Conservation (phyloP, 768 basidiomycete genomes). For the Lanmaoa rubissima region DNA sequence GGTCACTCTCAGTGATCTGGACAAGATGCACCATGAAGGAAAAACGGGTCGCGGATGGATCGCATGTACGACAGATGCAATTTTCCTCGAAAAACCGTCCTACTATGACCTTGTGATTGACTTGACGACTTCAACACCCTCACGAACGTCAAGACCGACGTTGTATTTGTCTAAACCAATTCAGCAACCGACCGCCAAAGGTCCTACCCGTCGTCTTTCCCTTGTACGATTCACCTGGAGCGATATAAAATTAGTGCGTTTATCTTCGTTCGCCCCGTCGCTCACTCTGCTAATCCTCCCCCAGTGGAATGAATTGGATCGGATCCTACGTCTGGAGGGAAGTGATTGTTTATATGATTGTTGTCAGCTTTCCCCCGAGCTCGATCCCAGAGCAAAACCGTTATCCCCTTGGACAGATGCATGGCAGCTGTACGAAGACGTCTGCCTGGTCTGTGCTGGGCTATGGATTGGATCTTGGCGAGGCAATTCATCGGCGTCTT, state of each 20-base stretch:
- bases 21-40: conserved; percentile 55
- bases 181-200: conserved; percentile 34
- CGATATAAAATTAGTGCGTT: conserved; percentile 67
- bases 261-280: background rate
- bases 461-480: conserved; percentile 76
- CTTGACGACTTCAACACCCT: conserved; percentile 63
- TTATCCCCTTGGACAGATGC: conserved; percentile 65
- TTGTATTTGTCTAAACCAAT: conserved; percentile 59
- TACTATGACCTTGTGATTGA: conserved; percentile 83
- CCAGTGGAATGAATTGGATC: conserved; percentile 78
- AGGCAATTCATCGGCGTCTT: conserved; percentile 45
- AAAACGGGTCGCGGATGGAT: conserved; percentile 73
- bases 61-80: conserved; percentile 83
- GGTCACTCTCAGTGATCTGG: conserved; percentile 74
- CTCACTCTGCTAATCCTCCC: background rate
- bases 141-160: conserved; percentile 60
- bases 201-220: conserved; percentile 55
- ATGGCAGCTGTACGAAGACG: conserved; percentile 84
- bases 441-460: conserved; percentile 77
- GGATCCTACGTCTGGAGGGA: conserved; percentile 58
- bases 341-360: conserved; percentile 32
- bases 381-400: conserved; percentile 37
- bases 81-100: conserved; percentile 77
- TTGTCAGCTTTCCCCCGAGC: conserved; percentile 31
- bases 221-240: conserved; percentile 79